A percentile compares a stretch with the other conserved stretches of the same genome.
phyloP scores from a whole-genome alignment of 1,284 basidiomycete genomes.

The Ganoderma boninense region DNA sequence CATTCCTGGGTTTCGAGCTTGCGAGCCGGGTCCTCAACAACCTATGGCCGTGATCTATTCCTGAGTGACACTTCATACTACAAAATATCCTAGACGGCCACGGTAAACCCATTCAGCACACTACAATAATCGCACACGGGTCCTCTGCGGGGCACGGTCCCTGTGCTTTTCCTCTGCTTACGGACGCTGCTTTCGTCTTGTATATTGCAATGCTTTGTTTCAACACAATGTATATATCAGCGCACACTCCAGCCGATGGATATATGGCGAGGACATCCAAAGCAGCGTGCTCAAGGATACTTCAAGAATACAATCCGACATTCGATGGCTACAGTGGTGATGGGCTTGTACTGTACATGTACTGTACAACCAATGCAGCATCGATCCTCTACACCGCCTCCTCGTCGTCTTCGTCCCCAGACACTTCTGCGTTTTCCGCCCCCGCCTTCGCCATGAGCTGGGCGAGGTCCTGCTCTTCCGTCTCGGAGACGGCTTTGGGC shows the following conservation, averaged over 20 bases:
- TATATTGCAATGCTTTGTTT: background rate
- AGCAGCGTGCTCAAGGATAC: background rate
- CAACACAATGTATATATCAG: background rate
- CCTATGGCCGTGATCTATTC: conserved; percentile 7
- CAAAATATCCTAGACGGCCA: conserved; percentile 14
- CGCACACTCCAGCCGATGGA: background rate
- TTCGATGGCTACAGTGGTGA: conserved; percentile 20
- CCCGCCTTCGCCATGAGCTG: conserved; percentile 94
- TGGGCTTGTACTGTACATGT: conserved; percentile 16
- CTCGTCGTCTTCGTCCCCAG: conserved; percentile 92
- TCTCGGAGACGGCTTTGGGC: conserved; percentile 98
- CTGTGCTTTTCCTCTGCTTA: conserved; percentile 1
- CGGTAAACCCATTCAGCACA: background rate
- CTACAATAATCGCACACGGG: conserved; percentile 14
- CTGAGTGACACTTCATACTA: background rate
- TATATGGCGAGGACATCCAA: background rate
- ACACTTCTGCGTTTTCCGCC: conserved; percentile 93
- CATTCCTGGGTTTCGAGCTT: conserved; percentile 93
- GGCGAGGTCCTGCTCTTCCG: conserved; percentile 94
- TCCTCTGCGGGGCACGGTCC: conserved; percentile 8
- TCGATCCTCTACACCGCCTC: conserved; percentile 45
- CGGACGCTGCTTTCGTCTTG: conserved; percentile 7
- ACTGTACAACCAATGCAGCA: conserved; percentile 16
- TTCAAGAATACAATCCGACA: conserved; percentile 8
- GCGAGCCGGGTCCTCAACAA: conserved; percentile 73